These are phyloP conservation scores for Fraxinus americana DNA, from an alignment of 257 asterid species.

Conservation along the genomic window DNA sequence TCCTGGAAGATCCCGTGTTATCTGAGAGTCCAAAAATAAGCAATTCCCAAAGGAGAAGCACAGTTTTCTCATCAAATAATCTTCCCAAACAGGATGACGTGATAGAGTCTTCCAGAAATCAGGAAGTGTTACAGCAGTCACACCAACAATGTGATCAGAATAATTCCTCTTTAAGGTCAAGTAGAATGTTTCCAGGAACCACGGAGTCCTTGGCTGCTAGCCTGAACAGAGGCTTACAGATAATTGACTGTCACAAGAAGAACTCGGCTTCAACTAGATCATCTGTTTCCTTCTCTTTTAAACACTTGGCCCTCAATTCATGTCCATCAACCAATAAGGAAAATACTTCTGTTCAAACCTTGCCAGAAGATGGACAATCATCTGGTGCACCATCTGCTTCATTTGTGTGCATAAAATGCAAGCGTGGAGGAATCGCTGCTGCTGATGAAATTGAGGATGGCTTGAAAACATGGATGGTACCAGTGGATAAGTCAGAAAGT, in stretches of 20 bases:
- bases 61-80: slow-evolving; percentile 43
- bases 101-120: slow-evolving; percentile 38
- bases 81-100: slow-evolving; percentile 39
- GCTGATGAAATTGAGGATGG: slow-evolving; percentile 42
- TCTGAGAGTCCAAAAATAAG: slow-evolving; percentile 90
- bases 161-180: slow-evolving; percentile 74
- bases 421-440: slow-evolving; percentile 36
- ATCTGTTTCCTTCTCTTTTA: slow-evolving; percentile 86
- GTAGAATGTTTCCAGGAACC: slow-evolving; percentile 71
- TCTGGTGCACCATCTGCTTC: slow-evolving; percentile 38
- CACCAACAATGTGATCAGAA: slow-evolving; percentile 45
- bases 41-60: slow-evolving; percentile 59
- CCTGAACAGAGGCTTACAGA: slow-evolving; percentile 83
- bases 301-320: slow-evolving; percentile 74
- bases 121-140: slow-evolving; percentile 37
- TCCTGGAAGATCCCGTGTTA: slow-evolving; percentile 67
- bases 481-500: slow-evolving; percentile 33
- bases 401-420: slow-evolving; percentile 66
- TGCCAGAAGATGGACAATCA: slow-evolving; percentile 38
- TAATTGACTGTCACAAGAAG: slow-evolving; percentile 81
- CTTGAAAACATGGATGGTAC: slow-evolving; percentile 38
- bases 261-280: slow-evolving; percentile 68
- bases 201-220: slow-evolving; percentile 89
- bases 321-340: slow-evolving; percentile 53
- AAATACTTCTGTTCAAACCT: slow-evolving; percentile 56